A percentile compares a stretch with the other conserved stretches of the same genome.
These are phyloP conservation scores for Oryza australiensis DNA, from an alignment of 176 grass and related monocot species.

Conservation along the genomic window DNA sequence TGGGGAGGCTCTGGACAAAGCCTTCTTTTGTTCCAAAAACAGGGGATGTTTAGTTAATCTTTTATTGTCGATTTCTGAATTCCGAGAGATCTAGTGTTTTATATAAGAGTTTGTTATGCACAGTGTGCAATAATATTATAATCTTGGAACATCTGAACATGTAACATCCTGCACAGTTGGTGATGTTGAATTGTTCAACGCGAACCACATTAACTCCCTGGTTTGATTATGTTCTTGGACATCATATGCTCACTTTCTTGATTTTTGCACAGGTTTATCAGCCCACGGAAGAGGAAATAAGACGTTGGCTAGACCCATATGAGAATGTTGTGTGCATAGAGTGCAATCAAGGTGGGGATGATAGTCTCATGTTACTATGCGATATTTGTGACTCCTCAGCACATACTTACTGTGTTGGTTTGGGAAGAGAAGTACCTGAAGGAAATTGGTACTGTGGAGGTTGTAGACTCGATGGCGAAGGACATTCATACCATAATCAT, in stretches of 20 bases:
- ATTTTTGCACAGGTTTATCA: constrained; percentile 71
- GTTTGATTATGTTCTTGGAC: not conserved
- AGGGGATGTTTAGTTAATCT: not conserved
- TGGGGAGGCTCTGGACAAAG: not conserved
- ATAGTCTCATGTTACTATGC: constrained; percentile 92
- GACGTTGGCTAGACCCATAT: constrained; percentile 87
- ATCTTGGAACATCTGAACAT: not conserved
- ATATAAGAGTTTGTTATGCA: constrained; percentile 9
- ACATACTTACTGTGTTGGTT: constrained; percentile 93
- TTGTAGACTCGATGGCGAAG: constrained; percentile 60
- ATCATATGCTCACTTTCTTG: constrained; percentile 22
- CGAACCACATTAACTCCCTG: not conserved
- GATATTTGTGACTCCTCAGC: constrained; percentile 98
- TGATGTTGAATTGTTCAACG: not conserved
- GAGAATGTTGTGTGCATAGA: constrained; percentile 90
- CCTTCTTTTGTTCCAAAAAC: not conserved
- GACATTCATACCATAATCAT: constrained; percentile 31
- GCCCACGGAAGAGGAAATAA: constrained; percentile 92
- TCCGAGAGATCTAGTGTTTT: not conserved
- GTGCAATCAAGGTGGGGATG: constrained; percentile 90
- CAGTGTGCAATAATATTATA: not conserved
- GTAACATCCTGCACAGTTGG: not conserved
- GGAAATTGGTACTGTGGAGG: constrained; percentile 96
- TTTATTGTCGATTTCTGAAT: not conserved
- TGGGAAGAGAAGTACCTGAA: constrained; percentile 87